Conservation (phyloP, 2,329 filamentous ascomycete genomes). For the Cryphonectria radicalis region DNA sequence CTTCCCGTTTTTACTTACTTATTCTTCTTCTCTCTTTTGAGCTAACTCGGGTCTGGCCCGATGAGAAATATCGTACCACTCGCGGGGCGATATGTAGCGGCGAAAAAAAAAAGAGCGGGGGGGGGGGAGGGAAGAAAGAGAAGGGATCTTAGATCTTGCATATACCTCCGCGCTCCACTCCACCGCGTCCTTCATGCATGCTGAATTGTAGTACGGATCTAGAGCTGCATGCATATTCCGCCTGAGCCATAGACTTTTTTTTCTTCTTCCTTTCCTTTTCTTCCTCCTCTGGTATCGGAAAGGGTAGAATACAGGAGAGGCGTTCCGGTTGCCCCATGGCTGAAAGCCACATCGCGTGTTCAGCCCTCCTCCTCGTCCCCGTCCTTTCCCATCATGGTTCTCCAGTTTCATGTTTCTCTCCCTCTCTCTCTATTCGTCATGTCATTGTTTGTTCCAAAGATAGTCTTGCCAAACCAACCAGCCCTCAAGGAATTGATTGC, state of each 20-base stretch:
- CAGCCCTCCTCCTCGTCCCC: constrained; percentile 25
- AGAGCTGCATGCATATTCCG: not conserved
- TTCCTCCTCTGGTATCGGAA: constrained; percentile 8
- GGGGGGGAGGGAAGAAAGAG: not conserved
- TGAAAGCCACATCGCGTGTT: constrained; percentile 31
- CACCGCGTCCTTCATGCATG: not conserved
- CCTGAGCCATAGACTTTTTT: not conserved
- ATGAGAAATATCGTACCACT: constrained; percentile 8
- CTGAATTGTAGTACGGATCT: not conserved
- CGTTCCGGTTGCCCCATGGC: constrained; percentile 21
- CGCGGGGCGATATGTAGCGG: not conserved
- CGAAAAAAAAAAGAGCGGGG: not conserved
- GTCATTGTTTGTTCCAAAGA: not conserved
- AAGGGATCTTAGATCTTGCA: constrained; percentile 1
- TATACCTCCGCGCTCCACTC: not conserved
- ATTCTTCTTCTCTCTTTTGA: not conserved
- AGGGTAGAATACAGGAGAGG: constrained; percentile 3
- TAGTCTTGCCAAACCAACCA: not conserved
- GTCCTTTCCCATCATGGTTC: not conserved
- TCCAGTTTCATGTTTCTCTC: constrained; percentile 8
- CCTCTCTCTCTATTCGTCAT: not conserved
- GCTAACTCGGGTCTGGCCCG: constrained; percentile 14
- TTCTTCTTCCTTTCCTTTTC: not conserved
- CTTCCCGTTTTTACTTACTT: not conserved
- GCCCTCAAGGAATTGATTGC: not conserved